A percentile compares a stretch with the other conserved stretches of the same genome.
These are phyloP conservation scores for Murraya paniculata DNA, from an alignment of 345 rosid genomes.

Conservation along the genomic window DNA sequence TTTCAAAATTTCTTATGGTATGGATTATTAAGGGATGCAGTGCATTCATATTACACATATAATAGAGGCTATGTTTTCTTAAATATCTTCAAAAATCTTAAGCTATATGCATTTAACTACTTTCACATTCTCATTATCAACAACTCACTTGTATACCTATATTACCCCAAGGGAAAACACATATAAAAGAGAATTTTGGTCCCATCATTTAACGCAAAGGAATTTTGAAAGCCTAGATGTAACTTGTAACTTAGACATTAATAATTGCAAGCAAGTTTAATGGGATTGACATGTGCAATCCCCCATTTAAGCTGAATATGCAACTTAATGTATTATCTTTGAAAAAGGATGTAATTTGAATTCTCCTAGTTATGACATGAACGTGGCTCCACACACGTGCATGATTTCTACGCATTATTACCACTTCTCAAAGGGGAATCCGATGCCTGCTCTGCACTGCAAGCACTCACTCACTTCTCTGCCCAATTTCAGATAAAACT, in stretches of 20 bases:
- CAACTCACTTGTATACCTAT: too few species aligned
- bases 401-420: neutral
- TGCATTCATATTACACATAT: neutral
- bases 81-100: too few species aligned
- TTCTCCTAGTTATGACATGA: slow-evolving; percentile 10
- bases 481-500: neutral
- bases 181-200: too few species aligned
- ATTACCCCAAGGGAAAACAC: too few species aligned
- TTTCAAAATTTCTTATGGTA: neutral
- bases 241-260: neutral
- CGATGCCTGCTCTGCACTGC: slow-evolving; percentile 20
- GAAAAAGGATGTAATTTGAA: neutral
- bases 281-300: neutral
- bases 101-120: too few species aligned
- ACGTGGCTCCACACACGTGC: slow-evolving; percentile 28
- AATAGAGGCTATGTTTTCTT: too few species aligned
- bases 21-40: neutral
- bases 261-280: neutral
- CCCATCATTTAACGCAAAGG: too few species aligned
- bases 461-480: neutral
- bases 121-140: too few species aligned
- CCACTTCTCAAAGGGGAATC: slow-evolving; percentile 27
- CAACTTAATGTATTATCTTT: neutral
- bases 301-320: neutral
- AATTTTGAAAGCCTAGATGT: too few species aligned